phyloP scores from a whole-genome alignment of 2,329 filamentous ascomycete species.

The Aspergillus quadricinctus region DNA sequence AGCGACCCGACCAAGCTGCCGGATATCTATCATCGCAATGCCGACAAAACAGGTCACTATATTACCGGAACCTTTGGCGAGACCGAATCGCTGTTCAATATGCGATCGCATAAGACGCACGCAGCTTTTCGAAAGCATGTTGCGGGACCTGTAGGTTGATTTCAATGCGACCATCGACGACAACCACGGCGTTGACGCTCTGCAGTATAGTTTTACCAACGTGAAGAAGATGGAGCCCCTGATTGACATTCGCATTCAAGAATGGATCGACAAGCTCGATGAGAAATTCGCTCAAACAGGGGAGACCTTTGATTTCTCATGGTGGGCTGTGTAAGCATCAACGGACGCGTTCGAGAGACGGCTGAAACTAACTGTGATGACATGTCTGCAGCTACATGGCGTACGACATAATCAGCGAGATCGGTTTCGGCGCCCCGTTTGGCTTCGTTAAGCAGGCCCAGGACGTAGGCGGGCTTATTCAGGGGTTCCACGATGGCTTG shows the following conservation, averaged over 20 bases:
- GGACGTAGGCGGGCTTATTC: slow-evolving; percentile 52
- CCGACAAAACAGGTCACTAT: slow-evolving; percentile 56
- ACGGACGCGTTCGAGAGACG: background rate
- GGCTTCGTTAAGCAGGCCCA: slow-evolving; percentile 52
- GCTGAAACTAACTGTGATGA: background rate
- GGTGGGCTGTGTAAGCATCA: slow-evolving; percentile 47
- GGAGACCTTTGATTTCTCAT: slow-evolving; percentile 51
- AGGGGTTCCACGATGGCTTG: slow-evolving; percentile 52
- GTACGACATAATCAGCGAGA: slow-evolving; percentile 55
- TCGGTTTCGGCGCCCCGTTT: slow-evolving; percentile 54
- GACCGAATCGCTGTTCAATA: slow-evolving; percentile 55
- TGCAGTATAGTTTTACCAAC: slow-evolving; percentile 51
- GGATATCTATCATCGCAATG: slow-evolving; percentile 52
- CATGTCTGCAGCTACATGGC: slow-evolving; percentile 44
- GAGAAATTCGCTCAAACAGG: slow-evolving; percentile 43
- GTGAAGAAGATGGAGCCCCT: slow-evolving; percentile 57
- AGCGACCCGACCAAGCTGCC: slow-evolving; percentile 53
- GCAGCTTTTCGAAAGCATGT: slow-evolving; percentile 52
- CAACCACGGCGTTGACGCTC: slow-evolving; percentile 1
- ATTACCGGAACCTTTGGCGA: slow-evolving; percentile 56
- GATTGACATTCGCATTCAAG: slow-evolving; percentile 47
- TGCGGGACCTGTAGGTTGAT: slow-evolving; percentile 41
- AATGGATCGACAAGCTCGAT: slow-evolving; percentile 50
- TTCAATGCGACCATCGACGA: too few species aligned
- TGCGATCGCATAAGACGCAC: slow-evolving; percentile 51